Conservation (phyloP, 1,284 basidiomycete genomes). For the Trichosporon asahii region DNA sequence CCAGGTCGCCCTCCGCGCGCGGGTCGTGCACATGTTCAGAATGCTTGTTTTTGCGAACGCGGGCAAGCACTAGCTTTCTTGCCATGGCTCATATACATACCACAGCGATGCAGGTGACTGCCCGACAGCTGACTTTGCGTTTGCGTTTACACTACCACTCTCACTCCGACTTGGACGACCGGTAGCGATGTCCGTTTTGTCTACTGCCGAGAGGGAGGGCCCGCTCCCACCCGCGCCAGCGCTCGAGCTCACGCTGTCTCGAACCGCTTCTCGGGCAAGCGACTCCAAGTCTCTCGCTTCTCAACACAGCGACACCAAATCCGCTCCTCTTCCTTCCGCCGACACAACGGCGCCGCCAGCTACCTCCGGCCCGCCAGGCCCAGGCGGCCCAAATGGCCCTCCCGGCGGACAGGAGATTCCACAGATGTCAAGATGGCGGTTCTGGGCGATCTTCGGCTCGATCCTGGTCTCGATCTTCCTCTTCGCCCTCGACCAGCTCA, state of each 20-base stretch:
- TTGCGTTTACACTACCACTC: not conserved
- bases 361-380: not conserved
- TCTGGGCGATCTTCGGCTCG: constrained; percentile 39
- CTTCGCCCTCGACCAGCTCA: constrained; percentile 52
- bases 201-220: not conserved
- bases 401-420: not conserved
- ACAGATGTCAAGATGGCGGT: constrained; percentile 23
- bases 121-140: not conserved
- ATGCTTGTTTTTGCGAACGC: not conserved
- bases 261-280: not conserved
- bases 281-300: not conserved
- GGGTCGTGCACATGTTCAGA: not conserved
- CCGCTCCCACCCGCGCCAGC: too few species aligned
- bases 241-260: not conserved
- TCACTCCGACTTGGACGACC: too few species aligned
- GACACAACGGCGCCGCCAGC: not conserved
- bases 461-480: constrained; percentile 47
- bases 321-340: too few species aligned
- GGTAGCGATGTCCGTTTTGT: not conserved
- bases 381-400: not conserved
- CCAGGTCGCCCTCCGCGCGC: not conserved
- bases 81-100: not conserved
- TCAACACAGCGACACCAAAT: not conserved
- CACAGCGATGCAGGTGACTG: not conserved
- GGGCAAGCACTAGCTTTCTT: not conserved